Percentiles rank a stretch among this genome's conserved stretches.
These are phyloP conservation scores for Synchytrium microbalum DNA, from an alignment of 371 early-diverging fungal species.

Conservation along the genomic window DNA sequence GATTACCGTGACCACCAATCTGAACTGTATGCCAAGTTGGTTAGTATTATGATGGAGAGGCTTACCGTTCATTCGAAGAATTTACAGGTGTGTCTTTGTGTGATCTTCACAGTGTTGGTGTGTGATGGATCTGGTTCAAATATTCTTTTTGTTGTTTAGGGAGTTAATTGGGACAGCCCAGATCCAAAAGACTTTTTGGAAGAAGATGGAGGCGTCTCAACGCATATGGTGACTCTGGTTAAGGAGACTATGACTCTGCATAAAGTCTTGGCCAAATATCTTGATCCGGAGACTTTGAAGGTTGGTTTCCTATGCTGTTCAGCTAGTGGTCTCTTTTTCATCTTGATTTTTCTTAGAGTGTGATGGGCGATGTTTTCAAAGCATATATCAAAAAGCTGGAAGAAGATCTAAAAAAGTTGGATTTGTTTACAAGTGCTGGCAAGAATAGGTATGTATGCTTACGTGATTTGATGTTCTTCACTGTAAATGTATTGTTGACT, in stretches of 20 bases:
- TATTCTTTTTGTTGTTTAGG: slow-evolving; percentile 18
- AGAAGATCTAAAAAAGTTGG: slow-evolving; percentile 55
- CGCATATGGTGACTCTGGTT: slow-evolving; percentile 71
- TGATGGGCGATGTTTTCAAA: slow-evolving; percentile 54
- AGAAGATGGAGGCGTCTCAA: slow-evolving; percentile 20
- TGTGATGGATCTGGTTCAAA: slow-evolving; percentile 7
- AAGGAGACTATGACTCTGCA: slow-evolving; percentile 87
- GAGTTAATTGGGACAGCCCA: slow-evolving; percentile 65
- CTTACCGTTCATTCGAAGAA: slow-evolving; percentile 63
- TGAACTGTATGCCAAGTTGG: slow-evolving; percentile 78
- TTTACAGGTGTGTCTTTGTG: slow-evolving; percentile 38
- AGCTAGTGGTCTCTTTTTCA: slow-evolving; percentile 9
- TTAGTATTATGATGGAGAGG: slow-evolving; percentile 87
- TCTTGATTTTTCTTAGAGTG: slow-evolving; percentile 11
- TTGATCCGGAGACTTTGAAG: slow-evolving; percentile 58
- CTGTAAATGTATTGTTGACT: background rate
- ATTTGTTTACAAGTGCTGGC: slow-evolving; percentile 61
- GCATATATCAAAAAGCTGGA: slow-evolving; percentile 66
- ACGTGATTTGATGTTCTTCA: background rate
- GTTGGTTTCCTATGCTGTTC: slow-evolving; percentile 29
- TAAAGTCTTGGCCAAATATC: slow-evolving; percentile 72
- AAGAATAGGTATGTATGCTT: slow-evolving; percentile 58
- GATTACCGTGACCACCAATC: slow-evolving; percentile 82
- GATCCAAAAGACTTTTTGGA: slow-evolving; percentile 31
- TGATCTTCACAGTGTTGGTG: slow-evolving; percentile 2